phyloP scores from a whole-genome alignment of 805 yeast species.

The Cyberlindnera mycetangii region DNA sequence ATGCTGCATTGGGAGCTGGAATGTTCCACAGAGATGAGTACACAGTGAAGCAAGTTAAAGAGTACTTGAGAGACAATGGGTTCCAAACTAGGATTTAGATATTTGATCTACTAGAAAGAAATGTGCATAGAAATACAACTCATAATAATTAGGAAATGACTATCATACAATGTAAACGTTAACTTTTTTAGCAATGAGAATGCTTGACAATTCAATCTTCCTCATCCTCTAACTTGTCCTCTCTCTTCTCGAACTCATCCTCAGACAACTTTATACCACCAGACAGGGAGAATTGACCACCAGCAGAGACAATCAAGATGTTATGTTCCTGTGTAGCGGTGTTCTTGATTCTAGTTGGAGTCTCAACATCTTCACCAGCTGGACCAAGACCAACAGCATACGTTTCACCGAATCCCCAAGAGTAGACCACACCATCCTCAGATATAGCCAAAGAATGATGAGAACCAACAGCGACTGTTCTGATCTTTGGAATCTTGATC shows the following conservation, averaged over 20 bases:
- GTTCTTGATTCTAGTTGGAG: constrained; percentile 86
- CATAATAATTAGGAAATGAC: not conserved
- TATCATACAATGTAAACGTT: not conserved
- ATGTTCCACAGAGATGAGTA: constrained; percentile 96
- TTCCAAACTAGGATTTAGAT: constrained; percentile 70
- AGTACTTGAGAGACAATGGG: constrained; percentile 53
- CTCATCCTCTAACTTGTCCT: constrained; percentile 51
- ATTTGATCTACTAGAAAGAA: not conserved
- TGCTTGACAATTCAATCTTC: constrained; percentile 20
- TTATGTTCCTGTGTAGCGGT: constrained; percentile 87
- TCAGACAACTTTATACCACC: constrained; percentile 60
- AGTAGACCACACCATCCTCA: constrained; percentile 76
- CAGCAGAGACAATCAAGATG: constrained; percentile 77
- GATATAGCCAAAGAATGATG: constrained; percentile 91
- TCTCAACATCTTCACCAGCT: constrained; percentile 77
- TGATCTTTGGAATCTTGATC: constrained; percentile 52
- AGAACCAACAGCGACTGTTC: constrained; percentile 74
- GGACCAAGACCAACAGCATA: constrained; percentile 96
- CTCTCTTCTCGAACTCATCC: constrained; percentile 41
- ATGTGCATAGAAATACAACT: not conserved
- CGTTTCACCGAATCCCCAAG: constrained; percentile 99
- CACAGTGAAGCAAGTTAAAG: constrained; percentile 80
- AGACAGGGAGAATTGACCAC: constrained; percentile 92
- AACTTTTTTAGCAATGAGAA: not conserved
- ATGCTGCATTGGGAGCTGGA: constrained; percentile 99